phyloP scores from a whole-genome alignment of 345 rosid species.

The Eucalyptus leucophloia region DNA sequence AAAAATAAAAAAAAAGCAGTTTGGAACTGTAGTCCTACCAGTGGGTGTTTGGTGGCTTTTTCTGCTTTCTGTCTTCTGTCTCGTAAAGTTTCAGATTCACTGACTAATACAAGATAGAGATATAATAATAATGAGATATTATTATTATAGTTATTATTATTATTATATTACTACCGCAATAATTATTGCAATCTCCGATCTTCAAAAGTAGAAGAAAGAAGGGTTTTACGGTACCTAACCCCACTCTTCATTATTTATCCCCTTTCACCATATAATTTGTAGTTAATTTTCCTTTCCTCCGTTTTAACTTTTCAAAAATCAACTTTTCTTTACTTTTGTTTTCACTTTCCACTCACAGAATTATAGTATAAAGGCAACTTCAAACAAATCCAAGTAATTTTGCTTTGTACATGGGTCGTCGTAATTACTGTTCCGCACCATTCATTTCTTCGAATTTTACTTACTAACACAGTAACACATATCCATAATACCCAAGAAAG shows the following conservation, averaged over 20 bases:
- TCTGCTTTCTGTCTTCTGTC: not conserved
- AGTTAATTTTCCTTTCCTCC: not conserved
- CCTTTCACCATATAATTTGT: too few species aligned
- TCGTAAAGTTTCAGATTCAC: not conserved
- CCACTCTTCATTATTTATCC: not conserved
- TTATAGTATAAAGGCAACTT: not conserved
- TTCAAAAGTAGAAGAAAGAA: not conserved
- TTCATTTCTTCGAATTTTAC: not conserved
- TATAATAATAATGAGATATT: not conserved
- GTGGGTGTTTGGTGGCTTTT: not conserved
- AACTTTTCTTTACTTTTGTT: not conserved
- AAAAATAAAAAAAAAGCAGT: not conserved
- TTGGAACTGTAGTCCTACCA: not conserved
- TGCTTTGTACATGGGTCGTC: fast-evolving
- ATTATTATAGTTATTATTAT: not conserved
- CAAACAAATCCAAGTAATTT: not conserved
- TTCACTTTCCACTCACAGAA: not conserved
- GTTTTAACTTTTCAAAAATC: not conserved
- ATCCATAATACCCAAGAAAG: too few species aligned
- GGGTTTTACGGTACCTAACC: not conserved
- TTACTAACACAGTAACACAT: fast-evolving
- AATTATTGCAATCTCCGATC: not conserved
- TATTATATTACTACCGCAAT: not conserved
- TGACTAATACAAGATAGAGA: not conserved
- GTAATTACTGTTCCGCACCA: fast-evolving